These are phyloP conservation scores for Brassica juncea DNA, from an alignment of 345 rosid species.

Conservation along the genomic window DNA sequence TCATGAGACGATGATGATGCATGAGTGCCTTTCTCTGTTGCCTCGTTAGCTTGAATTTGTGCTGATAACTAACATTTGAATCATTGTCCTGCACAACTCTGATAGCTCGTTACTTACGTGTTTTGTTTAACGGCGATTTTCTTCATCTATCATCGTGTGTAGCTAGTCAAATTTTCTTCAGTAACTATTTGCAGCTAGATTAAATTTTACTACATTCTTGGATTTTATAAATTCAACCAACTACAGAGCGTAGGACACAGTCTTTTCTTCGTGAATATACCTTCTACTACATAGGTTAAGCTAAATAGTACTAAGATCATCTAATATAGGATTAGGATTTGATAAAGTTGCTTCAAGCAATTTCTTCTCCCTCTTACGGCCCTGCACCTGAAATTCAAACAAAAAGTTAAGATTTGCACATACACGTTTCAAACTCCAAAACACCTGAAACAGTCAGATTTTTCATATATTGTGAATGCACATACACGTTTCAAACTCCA, in stretches of 20 bases:
- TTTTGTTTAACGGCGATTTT: too few species aligned
- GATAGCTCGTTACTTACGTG: too few species aligned
- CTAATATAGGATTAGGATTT: background rate
- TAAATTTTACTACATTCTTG: too few species aligned
- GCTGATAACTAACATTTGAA: too few species aligned
- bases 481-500: background rate
- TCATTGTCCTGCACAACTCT: too few species aligned
- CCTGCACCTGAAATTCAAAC: background rate
- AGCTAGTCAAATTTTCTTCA: too few species aligned
- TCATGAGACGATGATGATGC: too few species aligned
- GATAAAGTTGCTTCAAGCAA: background rate
- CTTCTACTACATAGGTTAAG: background rate
- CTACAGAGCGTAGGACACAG: background rate
- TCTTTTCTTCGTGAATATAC: background rate
- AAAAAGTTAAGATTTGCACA: background rate
- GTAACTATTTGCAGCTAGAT: too few species aligned
- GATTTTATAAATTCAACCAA: too few species aligned
- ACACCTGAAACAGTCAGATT: background rate
- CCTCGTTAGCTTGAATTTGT: too few species aligned
- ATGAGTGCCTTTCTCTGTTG: too few species aligned
- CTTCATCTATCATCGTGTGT: too few species aligned
- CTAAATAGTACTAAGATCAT: background rate
- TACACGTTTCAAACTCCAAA: background rate
- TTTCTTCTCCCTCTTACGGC: background rate
- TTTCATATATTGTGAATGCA: background rate